A percentile compares a stretch with the other conserved stretches of the same genome.
phyloP scores from a whole-genome alignment of 176 grass and related monocot species.

The Oryza glumipatula region DNA sequence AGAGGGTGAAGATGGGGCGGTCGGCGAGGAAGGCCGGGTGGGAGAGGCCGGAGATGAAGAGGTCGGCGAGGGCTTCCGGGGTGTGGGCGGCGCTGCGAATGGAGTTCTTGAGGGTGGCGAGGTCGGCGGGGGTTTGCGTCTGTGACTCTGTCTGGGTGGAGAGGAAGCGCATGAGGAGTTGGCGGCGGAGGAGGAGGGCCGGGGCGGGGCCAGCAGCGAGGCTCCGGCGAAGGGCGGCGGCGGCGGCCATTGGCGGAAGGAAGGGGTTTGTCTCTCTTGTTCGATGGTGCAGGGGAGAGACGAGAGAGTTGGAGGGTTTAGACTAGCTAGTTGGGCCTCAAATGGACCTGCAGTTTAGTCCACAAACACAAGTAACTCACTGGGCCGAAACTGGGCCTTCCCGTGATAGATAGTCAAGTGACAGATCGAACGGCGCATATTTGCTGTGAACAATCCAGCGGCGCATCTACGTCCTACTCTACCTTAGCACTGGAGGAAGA shows the following conservation, averaged over 20 bases:
- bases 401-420: neutral
- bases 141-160: neutral
- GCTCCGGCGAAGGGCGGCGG: slow-evolving; percentile 56
- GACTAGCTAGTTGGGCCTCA: no score
- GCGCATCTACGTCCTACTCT: no score
- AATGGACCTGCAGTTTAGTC: no score
- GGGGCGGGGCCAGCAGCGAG: neutral
- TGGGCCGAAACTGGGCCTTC: neutral
- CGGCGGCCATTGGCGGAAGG: slow-evolving; percentile 38
- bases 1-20: slow-evolving; percentile 50
- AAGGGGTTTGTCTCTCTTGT: no score
- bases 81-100: slow-evolving; percentile 60
- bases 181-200: slow-evolving; percentile 34
- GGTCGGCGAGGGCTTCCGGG: slow-evolving; percentile 55
- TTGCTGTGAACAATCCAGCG: no score
- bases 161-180: slow-evolving; percentile 45
- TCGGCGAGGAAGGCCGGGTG: slow-evolving; percentile 57
- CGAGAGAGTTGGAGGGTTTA: neutral
- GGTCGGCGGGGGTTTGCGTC: slow-evolving; percentile 26
- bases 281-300: no score
- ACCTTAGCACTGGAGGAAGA: no score
- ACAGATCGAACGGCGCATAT: neutral
- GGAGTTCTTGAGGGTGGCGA: slow-evolving; percentile 56
- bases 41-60: slow-evolving; percentile 46
- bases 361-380: no score